These are phyloP conservation scores for Capronia epimyces DNA, from an alignment of 2,329 filamentous ascomycete species.

Conservation along the genomic window DNA sequence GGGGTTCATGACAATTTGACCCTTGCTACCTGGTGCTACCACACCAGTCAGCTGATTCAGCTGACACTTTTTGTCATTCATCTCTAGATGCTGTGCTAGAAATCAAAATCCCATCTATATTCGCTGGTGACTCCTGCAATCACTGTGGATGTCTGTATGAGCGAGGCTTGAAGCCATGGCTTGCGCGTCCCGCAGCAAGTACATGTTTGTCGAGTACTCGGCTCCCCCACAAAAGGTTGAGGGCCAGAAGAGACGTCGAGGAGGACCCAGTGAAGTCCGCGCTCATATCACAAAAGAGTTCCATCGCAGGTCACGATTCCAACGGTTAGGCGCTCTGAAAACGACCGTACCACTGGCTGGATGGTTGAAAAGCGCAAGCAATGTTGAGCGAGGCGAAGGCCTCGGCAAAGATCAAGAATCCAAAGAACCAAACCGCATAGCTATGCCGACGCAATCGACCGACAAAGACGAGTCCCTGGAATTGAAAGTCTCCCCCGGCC, in stretches of 20 bases:
- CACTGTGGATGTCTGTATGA: neutral
- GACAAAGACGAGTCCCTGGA: neutral
- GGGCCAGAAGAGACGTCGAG: constrained; percentile 19
- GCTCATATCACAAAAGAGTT: constrained; percentile 25
- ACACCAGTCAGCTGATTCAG: too few species aligned
- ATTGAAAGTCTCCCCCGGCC: neutral
- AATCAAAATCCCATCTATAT: too few species aligned
- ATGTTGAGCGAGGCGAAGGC: neutral
- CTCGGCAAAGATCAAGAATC: neutral
- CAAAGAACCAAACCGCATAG: neutral
- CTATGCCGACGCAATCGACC: neutral
- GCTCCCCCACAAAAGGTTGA: constrained; percentile 4
- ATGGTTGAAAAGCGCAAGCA: neutral
- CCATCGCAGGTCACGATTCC: constrained; percentile 17
- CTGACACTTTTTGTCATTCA: too few species aligned
- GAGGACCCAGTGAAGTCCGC: constrained; percentile 20
- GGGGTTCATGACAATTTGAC: too few species aligned
- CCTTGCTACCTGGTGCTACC: too few species aligned
- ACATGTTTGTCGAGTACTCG: constrained; percentile 23
- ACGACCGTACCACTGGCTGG: neutral
- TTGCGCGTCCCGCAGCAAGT: constrained; percentile 7
- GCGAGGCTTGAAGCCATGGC: constrained; percentile 5
- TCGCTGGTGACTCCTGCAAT: too few species aligned
- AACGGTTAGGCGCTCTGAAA: constrained; percentile 14
- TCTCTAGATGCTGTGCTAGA: neutral